Evolutionary conservation across 345 rosid species (phyloP).

Genomic region (Hypericum perforatum): DNA sequence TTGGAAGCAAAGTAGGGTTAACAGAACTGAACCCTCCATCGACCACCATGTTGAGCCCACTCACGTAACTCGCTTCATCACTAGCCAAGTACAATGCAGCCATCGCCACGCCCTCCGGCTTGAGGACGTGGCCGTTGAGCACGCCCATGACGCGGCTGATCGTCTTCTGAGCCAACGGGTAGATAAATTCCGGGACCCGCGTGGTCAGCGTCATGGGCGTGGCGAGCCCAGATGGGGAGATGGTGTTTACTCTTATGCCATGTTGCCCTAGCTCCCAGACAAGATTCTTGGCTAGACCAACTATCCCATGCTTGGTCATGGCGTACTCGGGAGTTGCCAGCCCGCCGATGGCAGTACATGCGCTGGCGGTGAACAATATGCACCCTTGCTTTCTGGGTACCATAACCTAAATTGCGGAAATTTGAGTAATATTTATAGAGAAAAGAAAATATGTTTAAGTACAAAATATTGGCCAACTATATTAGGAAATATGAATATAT

Average conservation of each 20-base stretch:
- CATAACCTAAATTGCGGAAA: no score
- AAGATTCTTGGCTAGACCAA: slow-evolving; percentile 29
- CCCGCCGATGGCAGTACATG: slow-evolving; percentile 23
- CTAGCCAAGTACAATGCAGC: slow-evolving; percentile 32
- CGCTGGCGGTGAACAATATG: slow-evolving; percentile 29
- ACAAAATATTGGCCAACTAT: no score
- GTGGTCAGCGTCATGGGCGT: background rate
- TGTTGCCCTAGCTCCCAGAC: slow-evolving; percentile 27
- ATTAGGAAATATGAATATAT: no score
- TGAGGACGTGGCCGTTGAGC: slow-evolving; percentile 22
- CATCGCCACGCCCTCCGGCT: slow-evolving; percentile 18
- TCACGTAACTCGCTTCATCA: slow-evolving; percentile 32
- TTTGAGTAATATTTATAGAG: no score
- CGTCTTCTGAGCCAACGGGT: background rate
- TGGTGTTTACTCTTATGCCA: slow-evolving; percentile 36
- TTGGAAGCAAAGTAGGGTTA: no score
- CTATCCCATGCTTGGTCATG: slow-evolving; percentile 18
- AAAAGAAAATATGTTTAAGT: no score
- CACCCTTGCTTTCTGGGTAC: slow-evolving; percentile 20
- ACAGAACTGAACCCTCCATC: slow-evolving; percentile 40
- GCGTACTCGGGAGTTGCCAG: slow-evolving; percentile 16
- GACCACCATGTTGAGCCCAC: slow-evolving; percentile 30
- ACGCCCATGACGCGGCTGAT: slow-evolving; percentile 8
- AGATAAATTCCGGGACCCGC: background rate
- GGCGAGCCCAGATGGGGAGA: slow-evolving; percentile 22